These are phyloP conservation scores for Fraxinus velutina DNA, from an alignment of 305 asterid genomes.

Conservation along the genomic window DNA sequence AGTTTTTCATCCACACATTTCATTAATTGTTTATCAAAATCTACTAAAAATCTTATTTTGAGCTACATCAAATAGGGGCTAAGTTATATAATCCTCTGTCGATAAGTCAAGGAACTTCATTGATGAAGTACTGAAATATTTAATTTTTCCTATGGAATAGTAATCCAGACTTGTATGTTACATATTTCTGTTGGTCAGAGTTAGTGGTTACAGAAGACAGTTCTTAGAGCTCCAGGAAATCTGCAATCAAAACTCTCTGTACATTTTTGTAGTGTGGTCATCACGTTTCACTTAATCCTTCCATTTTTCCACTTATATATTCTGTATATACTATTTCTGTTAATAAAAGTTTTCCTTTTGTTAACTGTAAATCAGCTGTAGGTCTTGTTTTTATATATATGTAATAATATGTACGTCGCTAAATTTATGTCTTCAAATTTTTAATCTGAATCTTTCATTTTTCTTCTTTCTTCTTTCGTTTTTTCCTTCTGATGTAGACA, in stretches of 20 bases:
- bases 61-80: not conserved
- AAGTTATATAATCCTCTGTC: not conserved
- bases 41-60: too few species aligned
- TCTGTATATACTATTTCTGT: not conserved
- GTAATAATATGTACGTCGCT: not conserved
- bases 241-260: not conserved
- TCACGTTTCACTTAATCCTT: not conserved
- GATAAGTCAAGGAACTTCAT: not conserved
- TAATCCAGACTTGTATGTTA: not conserved
- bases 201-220: not conserved
- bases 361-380: not conserved
- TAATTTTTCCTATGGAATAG: not conserved
- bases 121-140: not conserved
- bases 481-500: slow-evolving; percentile 44
- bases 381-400: not conserved
- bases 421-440: not conserved
- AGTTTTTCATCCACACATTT: not conserved
- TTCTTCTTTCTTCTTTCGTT: not conserved
- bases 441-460: not conserved
- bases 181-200: not conserved
- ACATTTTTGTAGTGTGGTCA: not conserved
- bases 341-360: not conserved
- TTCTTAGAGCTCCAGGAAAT: not conserved
- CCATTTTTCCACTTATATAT: not conserved
- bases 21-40: too few species aligned